phyloP scores from a whole-genome alignment of 305 asterid species.

The Fraxinus baroniana region DNA sequence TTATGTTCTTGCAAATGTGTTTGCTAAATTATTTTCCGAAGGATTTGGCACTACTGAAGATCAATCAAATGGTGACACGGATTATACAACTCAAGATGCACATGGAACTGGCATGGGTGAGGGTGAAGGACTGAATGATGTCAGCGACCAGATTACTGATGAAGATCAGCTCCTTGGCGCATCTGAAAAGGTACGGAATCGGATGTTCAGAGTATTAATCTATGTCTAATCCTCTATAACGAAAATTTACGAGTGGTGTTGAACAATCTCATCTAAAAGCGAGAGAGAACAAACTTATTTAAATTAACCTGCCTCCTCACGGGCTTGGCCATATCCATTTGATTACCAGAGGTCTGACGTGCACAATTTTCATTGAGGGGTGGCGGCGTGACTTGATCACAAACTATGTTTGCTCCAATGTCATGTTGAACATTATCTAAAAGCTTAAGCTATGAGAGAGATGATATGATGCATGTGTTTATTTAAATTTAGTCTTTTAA shows the following conservation, averaged over 20 bases:
- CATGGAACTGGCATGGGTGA: constrained; percentile 96
- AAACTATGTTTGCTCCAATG: neutral
- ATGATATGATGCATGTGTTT: neutral
- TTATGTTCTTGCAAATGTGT: constrained; percentile 65
- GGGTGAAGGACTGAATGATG: constrained; percentile 82
- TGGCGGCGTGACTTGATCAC: neutral
- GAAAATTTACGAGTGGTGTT: neutral
- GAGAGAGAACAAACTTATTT: neutral
- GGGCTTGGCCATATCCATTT: neutral
- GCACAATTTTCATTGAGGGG: neutral
- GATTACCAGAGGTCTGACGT: neutral
- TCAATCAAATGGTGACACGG: constrained; percentile 39
- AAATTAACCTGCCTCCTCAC: neutral
- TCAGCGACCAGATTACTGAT: constrained; percentile 80
- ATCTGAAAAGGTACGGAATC: constrained; percentile 55
- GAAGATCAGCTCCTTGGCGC: constrained; percentile 92
- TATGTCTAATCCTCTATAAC: constrained; percentile 6
- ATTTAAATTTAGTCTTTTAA: neutral
- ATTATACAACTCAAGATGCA: constrained; percentile 61
- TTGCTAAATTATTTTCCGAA: constrained; percentile 63
- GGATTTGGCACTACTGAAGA: constrained; percentile 77
- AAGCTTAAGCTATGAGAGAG: neutral
- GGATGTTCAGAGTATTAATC: constrained; percentile 8
- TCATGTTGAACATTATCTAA: neutral
- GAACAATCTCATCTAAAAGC: neutral